Percentiles rank a stretch among this genome's conserved stretches.
Evolutionary conservation across 2,329 filamentous ascomycete species (phyloP).

Genomic region (Septoria linicola): DNA sequence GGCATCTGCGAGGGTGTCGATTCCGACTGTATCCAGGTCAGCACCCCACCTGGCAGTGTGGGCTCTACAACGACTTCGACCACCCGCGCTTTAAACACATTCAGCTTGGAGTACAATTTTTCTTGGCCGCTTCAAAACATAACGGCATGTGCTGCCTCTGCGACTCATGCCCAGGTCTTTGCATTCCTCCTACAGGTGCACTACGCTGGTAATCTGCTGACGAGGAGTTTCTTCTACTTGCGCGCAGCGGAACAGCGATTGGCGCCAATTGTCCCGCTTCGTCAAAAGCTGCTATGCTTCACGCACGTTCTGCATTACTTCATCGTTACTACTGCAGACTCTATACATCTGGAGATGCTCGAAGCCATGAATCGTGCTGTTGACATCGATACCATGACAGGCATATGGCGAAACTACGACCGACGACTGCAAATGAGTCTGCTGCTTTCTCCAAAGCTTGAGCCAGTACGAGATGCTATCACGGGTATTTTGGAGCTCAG

Average conservation of each 20-base stretch:
- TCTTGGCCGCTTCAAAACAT: conserved; percentile 69
- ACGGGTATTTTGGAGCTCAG: conserved; percentile 75
- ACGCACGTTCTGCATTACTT: conserved; percentile 72
- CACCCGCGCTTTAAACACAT: conserved; percentile 16
- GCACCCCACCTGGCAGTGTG: conserved; percentile 49
- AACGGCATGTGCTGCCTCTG: conserved; percentile 63
- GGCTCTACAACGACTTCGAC: conserved; percentile 33
- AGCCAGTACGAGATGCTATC: conserved; percentile 69
- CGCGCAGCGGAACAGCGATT: conserved; percentile 10
- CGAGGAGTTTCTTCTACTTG: conserved; percentile 47
- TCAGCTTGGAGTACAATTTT: conserved; percentile 34
- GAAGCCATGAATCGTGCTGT: conserved; percentile 58
- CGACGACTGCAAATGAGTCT: conserved; percentile 64
- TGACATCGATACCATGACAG: conserved; percentile 80
- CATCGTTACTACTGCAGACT: conserved; percentile 67
- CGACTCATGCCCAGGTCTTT: conserved; percentile 69
- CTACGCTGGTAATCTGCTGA: conserved; percentile 66
- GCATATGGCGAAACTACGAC: conserved; percentile 64
- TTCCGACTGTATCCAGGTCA: conserved; percentile 61
- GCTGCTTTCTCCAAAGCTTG: conserved; percentile 66
- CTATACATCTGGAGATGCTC: conserved; percentile 58
- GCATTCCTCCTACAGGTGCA: conserved; percentile 75
- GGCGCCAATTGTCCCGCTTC: conserved; percentile 53
- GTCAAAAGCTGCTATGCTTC: conserved; percentile 71
- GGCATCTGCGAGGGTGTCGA: conserved; percentile 54